Conservation (phyloP, 2,329 filamentous ascomycete genomes). For the Hirsutella rhossiliensis region DNA sequence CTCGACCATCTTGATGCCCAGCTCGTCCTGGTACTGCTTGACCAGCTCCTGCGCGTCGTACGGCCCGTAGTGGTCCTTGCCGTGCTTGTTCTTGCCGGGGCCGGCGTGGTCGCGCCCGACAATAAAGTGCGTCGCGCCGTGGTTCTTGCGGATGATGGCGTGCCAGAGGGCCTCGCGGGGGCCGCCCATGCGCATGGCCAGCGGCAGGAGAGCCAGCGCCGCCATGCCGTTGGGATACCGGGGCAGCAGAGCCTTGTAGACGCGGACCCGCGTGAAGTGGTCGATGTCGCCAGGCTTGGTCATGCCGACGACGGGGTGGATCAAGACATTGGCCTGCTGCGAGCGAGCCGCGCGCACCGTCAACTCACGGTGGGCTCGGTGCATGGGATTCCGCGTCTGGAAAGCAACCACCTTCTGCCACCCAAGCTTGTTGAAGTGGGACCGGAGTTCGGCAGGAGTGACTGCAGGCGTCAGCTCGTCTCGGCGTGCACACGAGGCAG, state of each 20-base stretch:
- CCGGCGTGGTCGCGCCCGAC: slow-evolving; percentile 97
- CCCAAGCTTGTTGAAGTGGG: slow-evolving; percentile 98
- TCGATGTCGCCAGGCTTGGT: slow-evolving; percentile 99
- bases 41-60: slow-evolving; percentile 96
- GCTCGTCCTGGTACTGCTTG: slow-evolving; percentile 91
- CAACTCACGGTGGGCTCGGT: slow-evolving; percentile 93
- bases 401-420: slow-evolving; percentile 97
- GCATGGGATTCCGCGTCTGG: slow-evolving; percentile 99
- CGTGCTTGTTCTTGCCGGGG: slow-evolving; percentile 95
- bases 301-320: slow-evolving; percentile 95
- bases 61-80: slow-evolving; percentile 92
- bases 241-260: slow-evolving; percentile 93
- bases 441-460: slow-evolving; percentile 85
- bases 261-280: slow-evolving; percentile 97
- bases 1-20: slow-evolving; percentile 96
- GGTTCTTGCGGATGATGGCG: slow-evolving; percentile 99
- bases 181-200: slow-evolving; percentile 99
- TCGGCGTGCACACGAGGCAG: background rate
- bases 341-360: slow-evolving; percentile 93
- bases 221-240: slow-evolving; percentile 99
- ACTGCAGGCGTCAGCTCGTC: slow-evolving; percentile 33
- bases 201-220: slow-evolving; percentile 81
- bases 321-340: slow-evolving; percentile 95
- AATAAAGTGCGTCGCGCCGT: slow-evolving; percentile 98
- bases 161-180: slow-evolving; percentile 99